phyloP scores from a whole-genome alignment of 2,329 filamentous ascomycete species.

The Hypoxylon sp. region DNA sequence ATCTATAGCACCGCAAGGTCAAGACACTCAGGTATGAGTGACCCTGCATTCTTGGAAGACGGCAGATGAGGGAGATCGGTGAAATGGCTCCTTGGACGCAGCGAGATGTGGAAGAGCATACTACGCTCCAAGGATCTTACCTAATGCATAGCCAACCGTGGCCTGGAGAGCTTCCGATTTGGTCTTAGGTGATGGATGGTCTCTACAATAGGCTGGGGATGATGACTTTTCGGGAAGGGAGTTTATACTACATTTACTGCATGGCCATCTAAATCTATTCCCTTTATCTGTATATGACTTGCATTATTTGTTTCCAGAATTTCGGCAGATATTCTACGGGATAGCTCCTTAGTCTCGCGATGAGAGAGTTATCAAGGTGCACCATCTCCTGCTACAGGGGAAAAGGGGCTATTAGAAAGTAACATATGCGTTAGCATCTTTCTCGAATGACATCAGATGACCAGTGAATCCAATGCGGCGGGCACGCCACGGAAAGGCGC shows the following conservation, averaged over 20 bases:
- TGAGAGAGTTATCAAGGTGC: not conserved
- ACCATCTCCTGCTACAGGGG: not conserved
- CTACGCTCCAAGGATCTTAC: conserved; percentile 26
- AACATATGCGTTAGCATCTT: not conserved
- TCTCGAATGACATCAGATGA: conserved; percentile 35
- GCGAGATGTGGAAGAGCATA: conserved; percentile 22
- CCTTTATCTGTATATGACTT: conserved; percentile 20
- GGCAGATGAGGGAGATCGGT: conserved; percentile 19
- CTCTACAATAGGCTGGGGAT: conserved; percentile 36
- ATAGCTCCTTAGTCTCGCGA: not conserved
- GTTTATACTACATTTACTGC: conserved; percentile 40
- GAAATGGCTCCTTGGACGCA: conserved; percentile 8
- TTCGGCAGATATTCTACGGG: not conserved
- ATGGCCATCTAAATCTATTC: conserved; percentile 41
- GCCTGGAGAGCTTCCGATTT: conserved; percentile 27
- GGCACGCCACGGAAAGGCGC: conserved; percentile 12
- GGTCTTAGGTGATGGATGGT: conserved; percentile 30
- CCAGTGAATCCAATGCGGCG: not conserved
- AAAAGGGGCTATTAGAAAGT: not conserved
- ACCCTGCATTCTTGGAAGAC: conserved; percentile 14
- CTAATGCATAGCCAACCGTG: conserved; percentile 33
- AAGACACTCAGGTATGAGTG: conserved; percentile 17
- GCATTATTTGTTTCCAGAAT: not conserved
- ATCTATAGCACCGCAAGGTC: conserved; percentile 21
- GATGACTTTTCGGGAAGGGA: conserved; percentile 30